A percentile compares a stretch with the other conserved stretches of the same genome.
These are phyloP conservation scores for Ustilago bromivora DNA, from an alignment of 1,284 basidiomycete species.

Conservation along the genomic window DNA sequence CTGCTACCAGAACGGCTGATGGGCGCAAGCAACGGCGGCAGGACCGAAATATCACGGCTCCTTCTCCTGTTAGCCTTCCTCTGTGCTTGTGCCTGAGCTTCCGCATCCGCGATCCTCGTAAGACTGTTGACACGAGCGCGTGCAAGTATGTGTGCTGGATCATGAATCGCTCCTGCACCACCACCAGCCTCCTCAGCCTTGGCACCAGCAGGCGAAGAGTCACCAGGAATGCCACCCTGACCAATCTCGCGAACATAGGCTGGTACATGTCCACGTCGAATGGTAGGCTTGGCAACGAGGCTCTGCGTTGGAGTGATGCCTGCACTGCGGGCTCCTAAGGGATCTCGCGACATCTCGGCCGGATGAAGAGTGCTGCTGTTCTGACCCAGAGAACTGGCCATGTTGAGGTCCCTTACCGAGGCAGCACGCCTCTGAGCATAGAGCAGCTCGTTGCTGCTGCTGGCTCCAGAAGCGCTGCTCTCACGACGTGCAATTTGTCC, in stretches of 20 bases:
- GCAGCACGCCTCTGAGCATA: slow-evolving; percentile 41
- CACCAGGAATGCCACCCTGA: slow-evolving; percentile 59
- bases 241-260: slow-evolving; percentile 61
- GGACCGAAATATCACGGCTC: slow-evolving; percentile 57
- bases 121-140: slow-evolving; percentile 45
- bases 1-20: slow-evolving; percentile 49
- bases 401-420: slow-evolving; percentile 21
- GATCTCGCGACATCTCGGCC: slow-evolving; percentile 12
- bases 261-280: slow-evolving; percentile 57
- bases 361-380: slow-evolving; percentile 19
- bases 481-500: slow-evolving; percentile 26
- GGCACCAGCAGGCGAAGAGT: slow-evolving; percentile 25
- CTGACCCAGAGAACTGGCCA: slow-evolving; percentile 21
- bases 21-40: slow-evolving; percentile 60
- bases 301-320: slow-evolving; percentile 57
- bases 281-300: slow-evolving; percentile 54
- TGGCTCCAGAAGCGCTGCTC: slow-evolving; percentile 33
- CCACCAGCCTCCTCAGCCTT: slow-evolving; percentile 12
- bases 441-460: slow-evolving; percentile 24
- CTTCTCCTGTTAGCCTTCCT: slow-evolving; percentile 52
- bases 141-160: slow-evolving; percentile 21
- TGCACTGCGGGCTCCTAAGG: slow-evolving; percentile 27
- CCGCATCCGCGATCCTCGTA: slow-evolving; percentile 36
- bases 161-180: background rate
- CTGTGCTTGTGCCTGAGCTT: slow-evolving; percentile 37